A percentile compares a stretch with the other conserved stretches of the same genome.
These are phyloP conservation scores for Metschnikowia chrysomelidarum DNA, from an alignment of 805 yeast species.

Conservation along the genomic window DNA sequence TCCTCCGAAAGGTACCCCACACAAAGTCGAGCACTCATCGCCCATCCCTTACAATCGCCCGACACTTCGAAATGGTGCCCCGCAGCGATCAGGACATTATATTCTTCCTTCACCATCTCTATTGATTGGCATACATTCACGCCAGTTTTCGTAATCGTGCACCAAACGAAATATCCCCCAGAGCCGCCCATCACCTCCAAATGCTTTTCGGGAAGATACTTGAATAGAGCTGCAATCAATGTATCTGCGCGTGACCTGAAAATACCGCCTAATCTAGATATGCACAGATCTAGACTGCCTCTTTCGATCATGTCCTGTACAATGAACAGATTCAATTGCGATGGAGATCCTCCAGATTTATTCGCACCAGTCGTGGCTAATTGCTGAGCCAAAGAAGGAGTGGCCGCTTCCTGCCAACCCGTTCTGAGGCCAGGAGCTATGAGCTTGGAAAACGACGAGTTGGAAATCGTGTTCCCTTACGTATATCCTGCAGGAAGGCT, in stretches of 20 bases:
- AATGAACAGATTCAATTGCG: constrained; percentile 72
- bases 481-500: constrained; percentile 37
- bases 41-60: constrained; percentile 69
- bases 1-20: constrained; percentile 50
- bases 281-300: constrained; percentile 51
- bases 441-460: constrained; percentile 80
- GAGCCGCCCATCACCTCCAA: constrained; percentile 58
- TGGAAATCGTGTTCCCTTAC: constrained; percentile 74
- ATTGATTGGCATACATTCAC: constrained; percentile 25
- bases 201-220: constrained; percentile 52
- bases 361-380: constrained; percentile 79
- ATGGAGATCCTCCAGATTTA: constrained; percentile 86
- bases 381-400: constrained; percentile 54
- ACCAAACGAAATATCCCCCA: constrained; percentile 91
- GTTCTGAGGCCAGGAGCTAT: constrained; percentile 86
- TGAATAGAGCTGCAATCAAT: constrained; percentile 38
- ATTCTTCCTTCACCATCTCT: constrained; percentile 24
- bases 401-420: constrained; percentile 84
- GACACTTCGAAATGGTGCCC: constrained; percentile 78
- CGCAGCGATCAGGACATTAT: constrained; percentile 68
- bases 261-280: constrained; percentile 41
- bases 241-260: constrained; percentile 51
- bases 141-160: constrained; percentile 49
- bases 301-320: constrained; percentile 60
- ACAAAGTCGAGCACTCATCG: constrained; percentile 56